Conservation (phyloP, 257 asterid species). For the Catharanthus roseus region DNA sequence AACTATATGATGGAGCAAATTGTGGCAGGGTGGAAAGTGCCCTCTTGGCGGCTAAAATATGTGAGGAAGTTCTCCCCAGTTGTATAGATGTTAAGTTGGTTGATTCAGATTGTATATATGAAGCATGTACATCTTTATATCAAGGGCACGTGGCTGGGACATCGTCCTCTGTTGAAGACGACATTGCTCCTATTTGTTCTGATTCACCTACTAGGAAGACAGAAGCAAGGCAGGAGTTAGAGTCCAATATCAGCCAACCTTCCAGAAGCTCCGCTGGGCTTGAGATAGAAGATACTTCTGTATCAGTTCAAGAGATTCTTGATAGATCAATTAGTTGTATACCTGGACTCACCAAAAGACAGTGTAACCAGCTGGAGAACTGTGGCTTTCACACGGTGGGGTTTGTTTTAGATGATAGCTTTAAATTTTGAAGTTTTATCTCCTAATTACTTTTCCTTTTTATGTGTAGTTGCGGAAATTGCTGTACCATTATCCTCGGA, state of each 20-base stretch:
- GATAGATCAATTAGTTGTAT: conserved; percentile 55
- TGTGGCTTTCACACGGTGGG: conserved; percentile 86
- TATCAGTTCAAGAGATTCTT: conserved; percentile 53
- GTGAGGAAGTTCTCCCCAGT: conserved; percentile 45
- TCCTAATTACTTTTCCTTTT: conserved; percentile 32
- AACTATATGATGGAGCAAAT: conserved; percentile 57
- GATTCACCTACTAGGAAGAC: conserved; percentile 26
- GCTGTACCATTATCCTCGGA: conserved; percentile 92
- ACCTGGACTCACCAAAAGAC: conserved; percentile 68
- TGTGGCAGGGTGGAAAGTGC: conserved; percentile 36
- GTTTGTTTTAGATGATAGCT: conserved; percentile 4
- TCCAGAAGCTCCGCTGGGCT: conserved; percentile 22
- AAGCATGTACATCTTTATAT: conserved; percentile 34
- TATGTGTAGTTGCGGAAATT: conserved; percentile 73
- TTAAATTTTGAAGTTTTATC: conserved; percentile 11
- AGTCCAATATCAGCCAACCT: conserved; percentile 28
- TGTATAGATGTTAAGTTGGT: conserved; percentile 43
- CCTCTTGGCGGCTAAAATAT: conserved; percentile 45
- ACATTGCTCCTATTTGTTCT: conserved; percentile 28
- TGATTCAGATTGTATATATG: conserved; percentile 37
- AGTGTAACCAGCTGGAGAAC: conserved; percentile 52
- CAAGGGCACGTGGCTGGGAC: conserved; percentile 31
- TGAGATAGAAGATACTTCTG: conserved; percentile 30
- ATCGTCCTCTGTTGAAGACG: conserved; percentile 30
- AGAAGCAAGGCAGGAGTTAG: conserved; percentile 34